Percentiles rank a stretch among this genome's conserved stretches.
These are phyloP conservation scores for Chrysosporium queenslandicum DNA, from an alignment of 2,329 filamentous ascomycete genomes.

Conservation along the genomic window DNA sequence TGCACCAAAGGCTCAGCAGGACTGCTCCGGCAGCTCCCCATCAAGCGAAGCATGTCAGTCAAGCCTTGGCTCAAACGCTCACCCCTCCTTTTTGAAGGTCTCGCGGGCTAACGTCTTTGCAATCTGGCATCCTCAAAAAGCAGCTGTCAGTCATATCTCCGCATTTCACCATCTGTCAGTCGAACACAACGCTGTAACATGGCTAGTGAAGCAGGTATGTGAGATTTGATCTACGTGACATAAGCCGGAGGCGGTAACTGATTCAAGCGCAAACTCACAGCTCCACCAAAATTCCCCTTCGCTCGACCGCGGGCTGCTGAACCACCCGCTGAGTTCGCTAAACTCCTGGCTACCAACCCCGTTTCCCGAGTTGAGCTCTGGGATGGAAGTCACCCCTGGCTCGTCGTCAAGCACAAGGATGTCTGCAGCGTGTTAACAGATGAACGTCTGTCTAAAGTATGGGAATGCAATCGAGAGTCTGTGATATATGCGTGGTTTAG, in stretches of 20 bases:
- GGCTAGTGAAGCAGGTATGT: conserved; percentile 1
- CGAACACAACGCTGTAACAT: conserved; percentile 2
- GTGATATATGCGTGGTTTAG: background rate
- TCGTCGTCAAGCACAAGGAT: conserved; percentile 42
- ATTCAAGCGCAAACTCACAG: background rate
- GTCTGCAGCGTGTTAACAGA: conserved; percentile 39
- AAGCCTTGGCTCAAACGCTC: background rate
- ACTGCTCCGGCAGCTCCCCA: conserved; percentile 6
- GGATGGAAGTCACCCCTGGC: conserved; percentile 41
- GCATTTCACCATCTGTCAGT: background rate
- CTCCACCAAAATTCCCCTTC: conserved; percentile 31
- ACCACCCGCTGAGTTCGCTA: conserved; percentile 39
- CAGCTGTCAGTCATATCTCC: background rate
- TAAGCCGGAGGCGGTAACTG: too few relatives aligned
- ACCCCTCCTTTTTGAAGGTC: background rate
- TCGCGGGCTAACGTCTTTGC: background rate
- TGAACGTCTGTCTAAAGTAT: conserved; percentile 40
- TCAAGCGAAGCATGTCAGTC: conserved; percentile 5
- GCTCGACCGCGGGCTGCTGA: conserved; percentile 32
- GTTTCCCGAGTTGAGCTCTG: conserved; percentile 40
- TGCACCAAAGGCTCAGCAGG: conserved; percentile 3
- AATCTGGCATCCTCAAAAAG: background rate
- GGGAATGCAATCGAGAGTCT: background rate
- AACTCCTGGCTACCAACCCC: conserved; percentile 36
- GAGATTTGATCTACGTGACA: background rate